Percentiles rank a stretch among this genome's conserved stretches.
These are phyloP conservation scores for Scalesia atractyloides DNA, from an alignment of 129 eudicot genomes.

Conservation along the genomic window DNA sequence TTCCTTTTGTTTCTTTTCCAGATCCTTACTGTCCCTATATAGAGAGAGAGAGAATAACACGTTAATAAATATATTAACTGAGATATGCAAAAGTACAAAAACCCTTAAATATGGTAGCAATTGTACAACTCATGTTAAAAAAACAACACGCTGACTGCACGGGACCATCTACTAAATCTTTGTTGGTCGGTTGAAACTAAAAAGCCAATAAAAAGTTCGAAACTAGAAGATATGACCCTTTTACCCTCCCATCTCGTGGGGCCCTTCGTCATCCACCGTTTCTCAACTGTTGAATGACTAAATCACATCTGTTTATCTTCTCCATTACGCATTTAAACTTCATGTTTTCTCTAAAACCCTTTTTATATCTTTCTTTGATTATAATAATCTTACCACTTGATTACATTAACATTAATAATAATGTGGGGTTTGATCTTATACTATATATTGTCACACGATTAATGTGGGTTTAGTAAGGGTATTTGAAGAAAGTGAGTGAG, in stretches of 20 bases:
- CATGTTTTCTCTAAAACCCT: conserved; percentile 22
- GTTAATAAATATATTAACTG: too few relatives aligned
- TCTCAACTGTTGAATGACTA: conserved; percentile 13
- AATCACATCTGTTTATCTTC: conserved; percentile 45
- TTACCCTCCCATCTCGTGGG: neutral
- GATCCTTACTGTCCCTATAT: too few relatives aligned
- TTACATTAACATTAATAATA: conserved; percentile 24
- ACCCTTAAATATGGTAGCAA: conserved; percentile 7
- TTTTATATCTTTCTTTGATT: neutral
- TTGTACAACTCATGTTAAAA: neutral
- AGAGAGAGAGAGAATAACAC: too few relatives aligned
- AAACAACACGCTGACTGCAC: conserved; percentile 39
- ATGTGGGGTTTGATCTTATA: neutral
- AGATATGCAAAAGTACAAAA: neutral
- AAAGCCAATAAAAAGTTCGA: too few relatives aligned
- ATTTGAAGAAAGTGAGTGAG: conserved; percentile 6
- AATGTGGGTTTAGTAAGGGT: conserved; percentile 43
- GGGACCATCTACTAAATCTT: conserved; percentile 35
- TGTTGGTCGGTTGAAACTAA: neutral
- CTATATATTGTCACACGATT: conserved; percentile 19
- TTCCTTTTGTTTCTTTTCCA: too few relatives aligned
- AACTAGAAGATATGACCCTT: too few relatives aligned
- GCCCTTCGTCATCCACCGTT: conserved; percentile 11
- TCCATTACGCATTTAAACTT: conserved; percentile 58
- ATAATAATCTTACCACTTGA: too few relatives aligned